These are phyloP conservation scores for Jamesozyma lodderae DNA, from an alignment of 805 yeast genomes.

Conservation along the genomic window DNA sequence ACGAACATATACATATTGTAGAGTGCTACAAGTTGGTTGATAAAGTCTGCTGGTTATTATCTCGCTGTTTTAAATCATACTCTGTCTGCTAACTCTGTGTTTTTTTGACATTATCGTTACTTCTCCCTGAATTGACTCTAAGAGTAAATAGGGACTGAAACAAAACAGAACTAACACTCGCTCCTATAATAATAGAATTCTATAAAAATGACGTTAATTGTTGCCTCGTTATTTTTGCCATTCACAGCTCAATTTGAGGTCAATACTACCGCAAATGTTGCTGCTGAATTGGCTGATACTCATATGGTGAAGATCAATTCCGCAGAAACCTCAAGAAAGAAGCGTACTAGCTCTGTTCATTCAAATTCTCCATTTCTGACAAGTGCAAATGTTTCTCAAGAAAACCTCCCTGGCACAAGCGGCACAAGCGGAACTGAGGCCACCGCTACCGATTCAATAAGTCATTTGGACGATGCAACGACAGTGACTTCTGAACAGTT, in stretches of 20 bases:
- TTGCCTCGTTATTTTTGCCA: conserved; percentile 69
- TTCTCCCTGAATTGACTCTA: no score
- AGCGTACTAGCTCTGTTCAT: conserved; percentile 22
- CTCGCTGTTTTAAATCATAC: no score
- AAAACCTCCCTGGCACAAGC: not conserved
- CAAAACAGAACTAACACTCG: no score
- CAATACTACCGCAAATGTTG: conserved; percentile 22
- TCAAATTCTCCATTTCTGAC: conserved; percentile 16
- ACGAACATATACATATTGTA: no score
- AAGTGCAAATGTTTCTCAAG: conserved; percentile 9
- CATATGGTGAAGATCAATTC: conserved; percentile 17
- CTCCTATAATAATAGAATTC: no score
- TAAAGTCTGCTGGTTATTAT: no score
- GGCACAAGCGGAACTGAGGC: not conserved
- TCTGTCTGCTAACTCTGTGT: no score
- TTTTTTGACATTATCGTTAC: no score
- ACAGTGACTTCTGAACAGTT: conserved; percentile 26
- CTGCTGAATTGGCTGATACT: conserved; percentile 28
- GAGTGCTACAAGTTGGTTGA: no score
- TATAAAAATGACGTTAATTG: conserved; percentile 50
- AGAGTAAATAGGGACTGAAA: no score
- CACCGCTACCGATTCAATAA: not conserved
- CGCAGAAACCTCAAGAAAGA: conserved; percentile 10
- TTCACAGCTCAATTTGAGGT: conserved; percentile 56
- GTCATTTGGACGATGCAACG: not conserved